phyloP scores from a whole-genome alignment of 306 rosid genomes.

The Prunus campanulata region DNA sequence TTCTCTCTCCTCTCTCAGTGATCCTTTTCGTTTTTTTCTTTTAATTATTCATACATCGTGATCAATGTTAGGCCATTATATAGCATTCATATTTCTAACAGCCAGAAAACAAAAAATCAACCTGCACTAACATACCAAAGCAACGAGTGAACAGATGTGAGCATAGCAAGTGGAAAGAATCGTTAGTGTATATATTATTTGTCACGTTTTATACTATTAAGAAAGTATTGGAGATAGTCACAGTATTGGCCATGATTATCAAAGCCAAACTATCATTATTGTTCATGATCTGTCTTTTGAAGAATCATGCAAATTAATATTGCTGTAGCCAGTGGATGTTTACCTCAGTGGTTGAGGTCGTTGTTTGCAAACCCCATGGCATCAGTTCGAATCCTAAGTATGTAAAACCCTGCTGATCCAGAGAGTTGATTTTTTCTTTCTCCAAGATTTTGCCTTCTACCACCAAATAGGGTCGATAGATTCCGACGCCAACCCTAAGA shows the following conservation, averaged over 20 bases:
- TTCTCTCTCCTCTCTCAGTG: background rate
- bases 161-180: background rate
- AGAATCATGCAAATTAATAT: background rate
- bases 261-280: background rate
- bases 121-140: background rate
- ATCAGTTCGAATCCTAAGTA: background rate
- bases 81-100: background rate
- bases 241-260: background rate
- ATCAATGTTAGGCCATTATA: background rate
- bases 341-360: no score
- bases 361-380: no score
- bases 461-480: background rate
- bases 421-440: background rate
- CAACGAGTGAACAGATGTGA: background rate
- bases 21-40: background rate
- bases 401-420: background rate
- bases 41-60: background rate
- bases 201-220: background rate
- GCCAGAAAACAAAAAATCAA: background rate
- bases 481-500: background rate
- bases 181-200: background rate
- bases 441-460: background rate
- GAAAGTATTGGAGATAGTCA: background rate
- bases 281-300: conserved; percentile 11
- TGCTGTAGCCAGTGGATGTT: no score